Evolutionary conservation across 2,329 filamentous ascomycete species (phyloP).

Genomic region (Dactylonectria macrodidyma): DNA sequence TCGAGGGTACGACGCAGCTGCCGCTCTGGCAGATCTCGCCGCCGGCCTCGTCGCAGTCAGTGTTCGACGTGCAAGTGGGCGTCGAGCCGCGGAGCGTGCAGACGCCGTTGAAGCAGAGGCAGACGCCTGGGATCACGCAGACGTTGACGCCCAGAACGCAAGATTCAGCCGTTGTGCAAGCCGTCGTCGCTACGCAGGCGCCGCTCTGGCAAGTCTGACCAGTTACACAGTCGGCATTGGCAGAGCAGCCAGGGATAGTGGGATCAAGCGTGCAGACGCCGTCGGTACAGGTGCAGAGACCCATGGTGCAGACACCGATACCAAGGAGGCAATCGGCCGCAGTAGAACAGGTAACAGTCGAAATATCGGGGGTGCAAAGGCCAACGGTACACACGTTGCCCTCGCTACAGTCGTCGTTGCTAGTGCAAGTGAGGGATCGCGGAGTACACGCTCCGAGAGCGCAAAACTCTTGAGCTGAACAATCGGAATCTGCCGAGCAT

Average conservation of each 20-base stretch:
- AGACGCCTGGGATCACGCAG: constrained; percentile 28
- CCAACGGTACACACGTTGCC: constrained; percentile 22
- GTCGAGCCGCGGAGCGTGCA: constrained; percentile 28
- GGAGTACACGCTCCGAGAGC: constrained; percentile 16
- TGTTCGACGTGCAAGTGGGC: constrained; percentile 11
- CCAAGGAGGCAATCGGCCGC: constrained; percentile 31
- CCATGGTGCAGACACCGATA: constrained; percentile 27
- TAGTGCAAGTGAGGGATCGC: constrained; percentile 13
- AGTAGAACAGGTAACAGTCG: constrained; percentile 12
- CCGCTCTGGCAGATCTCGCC: constrained; percentile 29
- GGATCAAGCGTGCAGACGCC: constrained; percentile 19
- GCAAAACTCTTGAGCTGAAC: constrained; percentile 19
- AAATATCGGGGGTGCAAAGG: constrained; percentile 13
- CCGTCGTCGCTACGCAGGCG: constrained; percentile 24
- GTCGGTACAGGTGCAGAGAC: constrained; percentile 33
- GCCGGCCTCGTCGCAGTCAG: constrained; percentile 17
- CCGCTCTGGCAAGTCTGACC: constrained; percentile 30
- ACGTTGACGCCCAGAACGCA: constrained; percentile 29
- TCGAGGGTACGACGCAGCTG: constrained; percentile 8
- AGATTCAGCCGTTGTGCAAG: constrained; percentile 10
- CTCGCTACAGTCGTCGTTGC: constrained; percentile 11
- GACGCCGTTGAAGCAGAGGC: constrained; percentile 34
- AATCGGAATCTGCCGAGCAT: constrained; percentile 12
- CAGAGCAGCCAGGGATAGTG: constrained; percentile 18
- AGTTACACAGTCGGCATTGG: constrained; percentile 14